These are phyloP conservation scores for Neoarthrinium moseri DNA, from an alignment of 2,329 filamentous ascomycete species.

Conservation along the genomic window DNA sequence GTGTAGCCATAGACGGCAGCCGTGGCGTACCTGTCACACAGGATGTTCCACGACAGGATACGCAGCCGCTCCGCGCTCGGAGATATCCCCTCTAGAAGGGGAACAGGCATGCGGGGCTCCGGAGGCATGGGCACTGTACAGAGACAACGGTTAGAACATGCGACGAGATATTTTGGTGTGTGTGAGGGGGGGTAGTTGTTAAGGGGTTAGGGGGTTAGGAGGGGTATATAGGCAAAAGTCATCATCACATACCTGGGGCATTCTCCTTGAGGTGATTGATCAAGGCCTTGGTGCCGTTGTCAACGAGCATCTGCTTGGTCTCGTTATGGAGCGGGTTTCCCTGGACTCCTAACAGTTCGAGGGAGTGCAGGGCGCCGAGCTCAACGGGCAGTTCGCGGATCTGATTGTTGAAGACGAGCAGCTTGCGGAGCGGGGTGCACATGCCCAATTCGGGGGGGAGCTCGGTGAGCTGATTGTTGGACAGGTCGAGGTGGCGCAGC, in stretches of 20 bases:
- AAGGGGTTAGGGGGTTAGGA: too few relatives aligned
- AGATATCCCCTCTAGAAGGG: constrained; percentile 68
- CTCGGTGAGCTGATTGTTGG: constrained; percentile 79
- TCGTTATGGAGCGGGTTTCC: constrained; percentile 81
- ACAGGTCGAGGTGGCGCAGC: constrained; percentile 81
- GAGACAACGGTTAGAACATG: not conserved
- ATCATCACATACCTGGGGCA: constrained; percentile 68
- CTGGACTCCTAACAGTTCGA: constrained; percentile 88
- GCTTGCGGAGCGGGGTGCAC: constrained; percentile 86
- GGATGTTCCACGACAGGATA: constrained; percentile 90
- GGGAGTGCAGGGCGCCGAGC: constrained; percentile 81
- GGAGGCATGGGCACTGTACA: constrained; percentile 73
- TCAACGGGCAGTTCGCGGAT: constrained; percentile 81
- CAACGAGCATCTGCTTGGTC: constrained; percentile 78
- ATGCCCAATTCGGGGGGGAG: constrained; percentile 92
- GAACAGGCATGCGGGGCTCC: constrained; percentile 71
- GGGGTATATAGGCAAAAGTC: too few relatives aligned
- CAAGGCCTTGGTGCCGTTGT: constrained; percentile 82
- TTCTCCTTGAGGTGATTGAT: constrained; percentile 81
- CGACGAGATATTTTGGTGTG: not conserved
- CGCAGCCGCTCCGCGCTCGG: constrained; percentile 69
- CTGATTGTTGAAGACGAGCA: constrained; percentile 88
- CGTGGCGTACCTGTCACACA: constrained; percentile 92
- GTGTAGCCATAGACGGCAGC: constrained; percentile 86
- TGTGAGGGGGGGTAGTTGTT: too few relatives aligned